Evolutionary conservation across 1,139 yeast genomes (phyloP), one percentile per base, ranked within the genome.

Genomic region (Blastobotrys buckinghamii): DNA sequence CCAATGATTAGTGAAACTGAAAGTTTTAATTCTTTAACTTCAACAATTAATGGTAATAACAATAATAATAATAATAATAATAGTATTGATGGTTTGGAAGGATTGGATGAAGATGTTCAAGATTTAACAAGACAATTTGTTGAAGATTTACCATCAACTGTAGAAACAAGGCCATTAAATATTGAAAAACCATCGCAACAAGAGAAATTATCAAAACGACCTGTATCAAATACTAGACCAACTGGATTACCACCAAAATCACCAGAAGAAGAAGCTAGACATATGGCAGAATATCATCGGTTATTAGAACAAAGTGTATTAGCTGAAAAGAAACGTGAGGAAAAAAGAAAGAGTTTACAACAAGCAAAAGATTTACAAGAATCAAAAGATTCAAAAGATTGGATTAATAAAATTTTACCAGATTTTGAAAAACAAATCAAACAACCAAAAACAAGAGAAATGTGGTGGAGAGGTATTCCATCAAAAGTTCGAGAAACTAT

Each of bases 401-500:
- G 90, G 89, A 62, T 62, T 32, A 53, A 58, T 15, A 62, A 68
- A 39, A 68, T 81, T 10, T 54, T 74, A 2, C 70, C 74, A 2
- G 63, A 73, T 35, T 58, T 72, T 51, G 60, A 63, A 26, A 52
- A 59, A 9, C 66, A 68, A 39, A 59, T 76, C 9, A 63, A 65
- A 45, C 58, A 67, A 12, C 67, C 77, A 0, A 58, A 67, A 16
- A 68, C 76, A 7, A 69, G 81, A 47, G 81, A 78, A 49, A 66
- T 81, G 50, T 80, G 83, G 77, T 82, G 88, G 87, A 67, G 85
- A 47, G 87, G 87, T 1, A 64, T 83, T 1, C 83, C 87, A 2
- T 50, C 66, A n/a, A 59, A 62, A 36, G 61, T 73, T 17, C 67
- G 90, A 41, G 64, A 70, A 7, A 63, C 63, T 13, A 68, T 82